Base-by-base conservation (phyloP, 306 rosid species). In the Dalbergia cochinchinensis region DNA sequence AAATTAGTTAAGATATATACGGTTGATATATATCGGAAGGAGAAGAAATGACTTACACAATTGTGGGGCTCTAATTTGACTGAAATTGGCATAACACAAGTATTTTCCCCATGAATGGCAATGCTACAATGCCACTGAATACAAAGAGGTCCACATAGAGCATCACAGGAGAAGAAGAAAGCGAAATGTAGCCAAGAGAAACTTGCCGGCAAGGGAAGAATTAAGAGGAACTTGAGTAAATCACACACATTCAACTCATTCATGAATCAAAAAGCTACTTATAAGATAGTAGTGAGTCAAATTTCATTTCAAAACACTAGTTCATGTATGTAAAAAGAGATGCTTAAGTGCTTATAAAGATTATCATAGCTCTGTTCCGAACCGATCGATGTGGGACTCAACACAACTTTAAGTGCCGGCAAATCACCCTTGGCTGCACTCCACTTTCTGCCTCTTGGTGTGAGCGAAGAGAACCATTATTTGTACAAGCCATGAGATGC, bases 341-440 rank as follows among this genome's bases (percentile, higher is more conserved):
- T 26, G 31, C 31, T 26, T 26, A 26, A 2, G 31, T 26, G 31
- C 31, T 26, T 26, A 26, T 26, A 26, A 26, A 26, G 31, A 2
- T 26, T 26, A 26, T 26, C 31, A 26, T 26, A 2, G 31, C 31
- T 26, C 31, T 26, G 31, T 26, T 3, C 31, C 31, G 31, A 26
- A 1, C 31, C 3, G 31, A 26, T 26, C 31, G 31, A 26, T 26
- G 31, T 26, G 1, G 22, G 22, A 20, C 22, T 20, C 22, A 20
- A 26, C 31, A 26, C 31, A 66, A 7, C 3, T 67, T 1, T 9
- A 45, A 42, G 0, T 63, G 80, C 65, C 69, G 80, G 80, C 76
- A 84, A 76, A 83, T 84, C 82, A 84, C 80, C 87, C 82, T 65
- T 57, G 80, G 87, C 82, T 84, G 69, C 85, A 80, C 65, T 57